These are phyloP conservation scores for Aphanomyces stellatus DNA, from an alignment of 352 stramenopile genomes.

Conservation along the genomic window DNA sequence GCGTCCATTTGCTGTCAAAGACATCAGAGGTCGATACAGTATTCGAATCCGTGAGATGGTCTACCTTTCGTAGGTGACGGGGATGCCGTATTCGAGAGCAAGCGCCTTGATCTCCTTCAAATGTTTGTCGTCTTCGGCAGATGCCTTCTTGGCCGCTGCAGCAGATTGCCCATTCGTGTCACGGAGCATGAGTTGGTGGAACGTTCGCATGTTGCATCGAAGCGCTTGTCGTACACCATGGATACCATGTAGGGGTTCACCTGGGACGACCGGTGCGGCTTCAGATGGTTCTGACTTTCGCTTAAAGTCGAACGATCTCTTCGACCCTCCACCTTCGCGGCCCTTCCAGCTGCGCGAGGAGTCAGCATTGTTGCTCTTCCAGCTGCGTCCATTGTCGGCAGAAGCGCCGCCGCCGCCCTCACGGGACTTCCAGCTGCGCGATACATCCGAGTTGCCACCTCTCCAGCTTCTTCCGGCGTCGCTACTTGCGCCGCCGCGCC, in stretches of 20 bases:
- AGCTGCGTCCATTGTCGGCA: background rate
- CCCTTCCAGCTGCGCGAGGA: background rate
- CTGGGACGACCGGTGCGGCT: background rate
- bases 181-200: slow-evolving; percentile 12
- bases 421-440: background rate
- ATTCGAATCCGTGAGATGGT: background rate
- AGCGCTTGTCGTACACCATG: slow-evolving; percentile 16
- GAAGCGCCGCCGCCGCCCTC: background rate
- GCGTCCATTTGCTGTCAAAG: slow-evolving; percentile 61
- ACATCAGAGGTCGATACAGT: background rate
- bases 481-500: background rate
- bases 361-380: background rate
- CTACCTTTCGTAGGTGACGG: slow-evolving; percentile 27
- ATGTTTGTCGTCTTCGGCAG: slow-evolving; percentile 24
- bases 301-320: too few species aligned
- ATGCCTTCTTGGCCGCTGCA: slow-evolving; percentile 26
- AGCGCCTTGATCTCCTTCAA: slow-evolving; percentile 44
- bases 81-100: slow-evolving; percentile 25
- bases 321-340: background rate
- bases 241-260: slow-evolving; percentile 15
- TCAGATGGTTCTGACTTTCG: too few species aligned
- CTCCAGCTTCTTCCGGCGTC: background rate
- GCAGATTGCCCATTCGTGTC: slow-evolving; percentile 14
- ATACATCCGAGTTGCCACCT: background rate
- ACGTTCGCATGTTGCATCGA: slow-evolving; percentile 14